These are phyloP conservation scores for Ascochyta viciae-villosae DNA, from an alignment of 2,329 filamentous ascomycete genomes.

Conservation along the genomic window DNA sequence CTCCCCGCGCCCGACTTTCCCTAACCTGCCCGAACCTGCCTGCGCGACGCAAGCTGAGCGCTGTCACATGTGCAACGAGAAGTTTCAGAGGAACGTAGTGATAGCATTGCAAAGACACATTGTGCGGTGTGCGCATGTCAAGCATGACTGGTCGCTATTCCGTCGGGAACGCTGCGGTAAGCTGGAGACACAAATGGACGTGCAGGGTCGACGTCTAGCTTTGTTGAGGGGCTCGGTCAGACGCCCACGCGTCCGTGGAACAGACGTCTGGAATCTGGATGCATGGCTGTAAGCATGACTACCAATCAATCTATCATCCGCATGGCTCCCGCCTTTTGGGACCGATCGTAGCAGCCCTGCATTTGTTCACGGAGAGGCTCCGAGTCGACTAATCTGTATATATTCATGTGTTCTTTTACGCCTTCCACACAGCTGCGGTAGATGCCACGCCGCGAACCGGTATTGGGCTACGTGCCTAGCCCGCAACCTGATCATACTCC, in stretches of 20 bases:
- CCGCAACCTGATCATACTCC: background rate
- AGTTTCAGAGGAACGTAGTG: slow-evolving; percentile 1
- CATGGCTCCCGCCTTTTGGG: background rate
- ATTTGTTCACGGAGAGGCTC: background rate
- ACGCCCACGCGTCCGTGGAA: background rate
- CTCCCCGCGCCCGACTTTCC: slow-evolving; percentile 2
- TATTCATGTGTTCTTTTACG: background rate
- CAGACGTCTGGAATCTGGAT: background rate
- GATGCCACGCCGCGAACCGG: background rate
- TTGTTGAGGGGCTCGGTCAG: background rate
- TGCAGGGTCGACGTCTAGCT: background rate
- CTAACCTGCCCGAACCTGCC: slow-evolving; percentile 1
- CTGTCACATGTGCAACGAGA: slow-evolving; percentile 10
- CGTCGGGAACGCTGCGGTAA: slow-evolving; percentile 6
- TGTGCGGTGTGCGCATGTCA: background rate
- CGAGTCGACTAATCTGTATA: background rate
- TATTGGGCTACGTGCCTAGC: background rate
- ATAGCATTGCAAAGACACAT: background rate
- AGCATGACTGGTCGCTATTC: background rate
- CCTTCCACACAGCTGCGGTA: background rate
- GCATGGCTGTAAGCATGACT: background rate
- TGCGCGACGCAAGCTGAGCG: slow-evolving; percentile 1
- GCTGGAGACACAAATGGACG: background rate
- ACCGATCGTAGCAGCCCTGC: background rate
- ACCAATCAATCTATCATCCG: background rate